Conservation (phyloP, 768 basidiomycete genomes). For the Kwoniella sp. region DNA sequence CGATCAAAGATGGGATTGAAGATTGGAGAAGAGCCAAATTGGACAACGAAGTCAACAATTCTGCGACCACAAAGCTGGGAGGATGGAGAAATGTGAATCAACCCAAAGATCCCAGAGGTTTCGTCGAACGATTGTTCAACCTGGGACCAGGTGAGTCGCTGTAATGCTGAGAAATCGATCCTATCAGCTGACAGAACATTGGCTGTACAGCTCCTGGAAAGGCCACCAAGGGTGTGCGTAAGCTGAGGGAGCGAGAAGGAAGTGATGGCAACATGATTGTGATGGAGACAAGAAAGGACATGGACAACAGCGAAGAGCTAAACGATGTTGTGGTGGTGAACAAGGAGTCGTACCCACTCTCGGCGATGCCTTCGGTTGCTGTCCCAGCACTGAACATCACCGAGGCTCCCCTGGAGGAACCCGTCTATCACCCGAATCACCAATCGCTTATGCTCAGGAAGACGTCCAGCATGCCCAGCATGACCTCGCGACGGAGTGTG, state of each 20-base stretch:
- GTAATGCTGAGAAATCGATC: no score
- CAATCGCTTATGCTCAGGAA: conserved; percentile 51
- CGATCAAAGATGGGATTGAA: conserved; percentile 91
- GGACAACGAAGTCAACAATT: conserved; percentile 93
- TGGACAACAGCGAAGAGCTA: conserved; percentile 22
- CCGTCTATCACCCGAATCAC: neutral
- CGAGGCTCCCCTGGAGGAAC: neutral
- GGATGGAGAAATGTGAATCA: conserved; percentile 89
- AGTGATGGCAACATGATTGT: conserved; percentile 61
- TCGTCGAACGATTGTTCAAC: conserved; percentile 69
- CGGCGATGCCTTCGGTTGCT: conserved; percentile 67
- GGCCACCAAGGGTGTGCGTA: conserved; percentile 75
- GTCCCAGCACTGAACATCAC: conserved; percentile 24
- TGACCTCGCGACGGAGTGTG: conserved; percentile 49
- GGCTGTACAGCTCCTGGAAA: conserved; percentile 24
- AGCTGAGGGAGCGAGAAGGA: conserved; percentile 75
- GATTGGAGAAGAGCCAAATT: conserved; percentile 84
- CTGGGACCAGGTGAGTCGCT: conserved; percentile 46
- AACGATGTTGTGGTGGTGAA: conserved; percentile 3
- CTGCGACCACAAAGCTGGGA: conserved; percentile 80
- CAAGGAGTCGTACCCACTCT: conserved; percentile 51
- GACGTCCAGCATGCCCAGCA: conserved; percentile 26
- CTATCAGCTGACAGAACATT: no score
- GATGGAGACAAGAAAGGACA: conserved; percentile 52
- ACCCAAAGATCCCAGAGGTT: conserved; percentile 68